Evolutionary conservation across 2,329 filamentous ascomycete genomes (phyloP).

Genomic region (Scortechinia acanthostroma): DNA sequence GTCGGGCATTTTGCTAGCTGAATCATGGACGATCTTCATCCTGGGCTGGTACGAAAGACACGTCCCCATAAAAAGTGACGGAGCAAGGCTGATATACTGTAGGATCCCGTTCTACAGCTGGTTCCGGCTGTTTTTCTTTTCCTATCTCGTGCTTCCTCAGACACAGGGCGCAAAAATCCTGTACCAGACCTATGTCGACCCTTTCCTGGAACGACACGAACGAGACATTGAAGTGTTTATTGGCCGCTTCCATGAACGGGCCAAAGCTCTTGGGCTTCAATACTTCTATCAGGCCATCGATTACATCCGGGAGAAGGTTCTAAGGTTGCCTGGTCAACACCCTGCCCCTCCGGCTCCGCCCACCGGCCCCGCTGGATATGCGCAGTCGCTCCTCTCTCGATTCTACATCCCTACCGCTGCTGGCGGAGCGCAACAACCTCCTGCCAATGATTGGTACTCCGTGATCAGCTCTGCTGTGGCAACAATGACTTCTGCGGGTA

Average conservation of each 20-base stretch:
- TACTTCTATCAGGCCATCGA: constrained; percentile 38
- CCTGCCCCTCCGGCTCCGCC: constrained; percentile 29
- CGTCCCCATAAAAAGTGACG: neutral
- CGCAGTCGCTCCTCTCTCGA: constrained; percentile 51
- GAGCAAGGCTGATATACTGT: neutral
- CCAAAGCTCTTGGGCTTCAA: constrained; percentile 46
- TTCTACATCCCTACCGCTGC: constrained; percentile 44
- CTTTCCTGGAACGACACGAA: constrained; percentile 57
- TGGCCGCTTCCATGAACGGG: constrained; percentile 44
- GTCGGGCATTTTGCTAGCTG: constrained; percentile 46
- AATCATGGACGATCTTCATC: constrained; percentile 57
- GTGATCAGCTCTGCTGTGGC: neutral
- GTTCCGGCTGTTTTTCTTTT: constrained; percentile 53
- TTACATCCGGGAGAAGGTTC: constrained; percentile 43
- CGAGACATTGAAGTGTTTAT: constrained; percentile 59
- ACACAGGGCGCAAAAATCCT: constrained; percentile 56
- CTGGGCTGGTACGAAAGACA: constrained; percentile 38
- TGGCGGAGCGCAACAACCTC: neutral
- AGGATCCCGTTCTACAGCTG: constrained; percentile 63
- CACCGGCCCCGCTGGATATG: constrained; percentile 34
- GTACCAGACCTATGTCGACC: constrained; percentile 56
- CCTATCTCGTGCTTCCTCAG: constrained; percentile 62
- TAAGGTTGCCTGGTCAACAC: constrained; percentile 43
- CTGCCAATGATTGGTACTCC: neutral
- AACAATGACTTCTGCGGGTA: neutral